Evolutionary conservation across 257 asterid genomes (phyloP).

Genomic region (Ajuga chamaepitys): DNA sequence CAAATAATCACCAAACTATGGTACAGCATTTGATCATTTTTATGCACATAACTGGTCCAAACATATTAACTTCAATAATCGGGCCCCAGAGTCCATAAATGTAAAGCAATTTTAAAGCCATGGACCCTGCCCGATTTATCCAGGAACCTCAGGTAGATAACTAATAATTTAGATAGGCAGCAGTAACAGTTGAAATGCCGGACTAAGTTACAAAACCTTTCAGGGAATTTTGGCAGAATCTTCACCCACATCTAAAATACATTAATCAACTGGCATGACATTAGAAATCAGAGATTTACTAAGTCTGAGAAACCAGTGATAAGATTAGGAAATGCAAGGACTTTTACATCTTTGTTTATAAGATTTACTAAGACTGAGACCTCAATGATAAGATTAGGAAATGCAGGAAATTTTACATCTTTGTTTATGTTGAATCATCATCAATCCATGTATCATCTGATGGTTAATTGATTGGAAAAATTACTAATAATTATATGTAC

Average conservation of each 20-base stretch:
- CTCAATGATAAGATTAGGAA: too few species aligned
- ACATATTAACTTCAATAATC: not conserved
- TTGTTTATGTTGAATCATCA: too few species aligned
- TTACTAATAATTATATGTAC: too few species aligned
- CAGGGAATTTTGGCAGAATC: not conserved
- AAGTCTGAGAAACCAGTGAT: not conserved
- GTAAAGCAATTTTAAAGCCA: not conserved
- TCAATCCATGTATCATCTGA: too few species aligned
- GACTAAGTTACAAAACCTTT: not conserved
- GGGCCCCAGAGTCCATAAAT: not conserved
- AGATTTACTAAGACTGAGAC: too few species aligned
- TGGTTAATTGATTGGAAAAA: too few species aligned
- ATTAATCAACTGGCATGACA: not conserved
- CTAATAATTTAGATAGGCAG: not conserved
- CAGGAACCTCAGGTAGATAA: too few species aligned
- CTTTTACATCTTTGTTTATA: too few species aligned
- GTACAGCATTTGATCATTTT: not conserved
- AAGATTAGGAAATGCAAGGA: too few species aligned
- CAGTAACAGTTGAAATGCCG: not conserved
- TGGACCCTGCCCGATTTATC: not conserved
- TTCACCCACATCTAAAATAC: not conserved
- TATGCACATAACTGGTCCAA: conserved; percentile 1
- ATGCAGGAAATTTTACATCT: too few species aligned
- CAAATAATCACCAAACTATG: not conserved
- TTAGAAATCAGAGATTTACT: not conserved